Conservation (phyloP, 164 flowering plant species). For the Protea cynaroides region DNA sequence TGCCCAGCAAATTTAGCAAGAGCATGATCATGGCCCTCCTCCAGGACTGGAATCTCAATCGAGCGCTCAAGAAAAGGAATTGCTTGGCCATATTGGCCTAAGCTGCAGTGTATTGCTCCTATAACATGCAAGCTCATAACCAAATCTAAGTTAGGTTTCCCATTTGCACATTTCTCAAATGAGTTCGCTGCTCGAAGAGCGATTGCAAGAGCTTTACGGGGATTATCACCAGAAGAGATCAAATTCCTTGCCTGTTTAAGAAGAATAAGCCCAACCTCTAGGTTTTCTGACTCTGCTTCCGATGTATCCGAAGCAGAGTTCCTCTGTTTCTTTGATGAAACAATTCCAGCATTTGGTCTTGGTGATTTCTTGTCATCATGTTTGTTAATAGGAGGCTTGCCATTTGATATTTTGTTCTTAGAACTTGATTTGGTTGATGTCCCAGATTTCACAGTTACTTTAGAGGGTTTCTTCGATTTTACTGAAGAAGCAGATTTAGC, state of each 20-base stretch:
- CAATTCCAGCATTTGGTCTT: slow-evolving; percentile 28
- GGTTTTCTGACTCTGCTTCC: slow-evolving; percentile 50
- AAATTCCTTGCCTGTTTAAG: slow-evolving; percentile 84
- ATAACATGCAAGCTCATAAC: slow-evolving; percentile 89
- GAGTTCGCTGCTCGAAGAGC: slow-evolving; percentile 80
- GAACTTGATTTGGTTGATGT: slow-evolving; percentile 37
- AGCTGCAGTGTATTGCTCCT: slow-evolving; percentile 82
- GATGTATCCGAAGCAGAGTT: slow-evolving; percentile 28
- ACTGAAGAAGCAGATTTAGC: slow-evolving; percentile 34
- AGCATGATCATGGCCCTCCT: slow-evolving; percentile 79
- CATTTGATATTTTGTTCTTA: slow-evolving; percentile 33
- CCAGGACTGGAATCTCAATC: slow-evolving; percentile 63
- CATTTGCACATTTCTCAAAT: slow-evolving; percentile 66
- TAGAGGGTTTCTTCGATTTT: slow-evolving; percentile 34
- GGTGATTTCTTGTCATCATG: slow-evolving; percentile 24
- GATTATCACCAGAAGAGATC: slow-evolving; percentile 74
- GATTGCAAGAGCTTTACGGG: slow-evolving; percentile 67
- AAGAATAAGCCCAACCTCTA: slow-evolving; percentile 74
- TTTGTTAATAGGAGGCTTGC: slow-evolving; percentile 46
- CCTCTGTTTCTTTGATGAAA: slow-evolving; percentile 37
- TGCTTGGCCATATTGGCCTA: slow-evolving; percentile 71
- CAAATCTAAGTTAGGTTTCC: slow-evolving; percentile 71
- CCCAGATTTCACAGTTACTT: slow-evolving; percentile 30
- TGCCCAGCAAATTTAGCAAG: slow-evolving; percentile 90
- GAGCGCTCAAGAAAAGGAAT: slow-evolving; percentile 79